Conservation (phyloP, 1,284 basidiomycete species). For the Pterulicium gracile region DNA sequence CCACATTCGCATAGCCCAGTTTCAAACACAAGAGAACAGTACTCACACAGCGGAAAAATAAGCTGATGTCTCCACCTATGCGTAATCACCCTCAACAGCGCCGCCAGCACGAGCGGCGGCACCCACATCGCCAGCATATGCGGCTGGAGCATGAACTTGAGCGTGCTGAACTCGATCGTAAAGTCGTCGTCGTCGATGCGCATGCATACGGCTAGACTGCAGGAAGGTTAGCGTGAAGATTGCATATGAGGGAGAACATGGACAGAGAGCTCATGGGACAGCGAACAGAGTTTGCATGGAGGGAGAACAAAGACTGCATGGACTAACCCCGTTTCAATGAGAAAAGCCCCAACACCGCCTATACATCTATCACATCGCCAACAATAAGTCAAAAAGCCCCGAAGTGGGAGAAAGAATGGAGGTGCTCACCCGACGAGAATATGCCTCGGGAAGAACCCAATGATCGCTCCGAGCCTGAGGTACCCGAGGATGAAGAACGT, state of each 20-base stretch:
- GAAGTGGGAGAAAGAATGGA: constrained; percentile 7
- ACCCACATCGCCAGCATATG: constrained; percentile 67
- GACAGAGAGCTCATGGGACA: too few relatives aligned
- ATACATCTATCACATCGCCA: constrained; percentile 54
- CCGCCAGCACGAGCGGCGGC: constrained; percentile 69
- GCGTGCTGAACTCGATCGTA: constrained; percentile 51
- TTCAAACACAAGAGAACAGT: constrained; percentile 3
- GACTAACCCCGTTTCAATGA: constrained; percentile 76
- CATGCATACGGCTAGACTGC: constrained; percentile 73
- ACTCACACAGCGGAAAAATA: constrained; percentile 81
- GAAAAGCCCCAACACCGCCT: constrained; percentile 90
- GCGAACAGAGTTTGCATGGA: background rate
- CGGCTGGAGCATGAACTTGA: constrained; percentile 50
- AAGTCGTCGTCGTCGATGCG: constrained; percentile 79
- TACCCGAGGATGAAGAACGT: constrained; percentile 82
- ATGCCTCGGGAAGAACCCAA: constrained; percentile 95
- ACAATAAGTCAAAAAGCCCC: background rate
- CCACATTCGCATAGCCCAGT: background rate
- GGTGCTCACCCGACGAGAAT: constrained; percentile 82
- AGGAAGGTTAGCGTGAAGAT: constrained; percentile 3
- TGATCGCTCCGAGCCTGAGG: constrained; percentile 74
- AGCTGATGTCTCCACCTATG: constrained; percentile 79
- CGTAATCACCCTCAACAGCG: constrained; percentile 76
- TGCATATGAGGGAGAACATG: background rate
- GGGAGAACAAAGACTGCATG: too few relatives aligned